Base-by-base conservation (phyloP, 139 green algal genomes). In the Chlorella sp. region DNA sequence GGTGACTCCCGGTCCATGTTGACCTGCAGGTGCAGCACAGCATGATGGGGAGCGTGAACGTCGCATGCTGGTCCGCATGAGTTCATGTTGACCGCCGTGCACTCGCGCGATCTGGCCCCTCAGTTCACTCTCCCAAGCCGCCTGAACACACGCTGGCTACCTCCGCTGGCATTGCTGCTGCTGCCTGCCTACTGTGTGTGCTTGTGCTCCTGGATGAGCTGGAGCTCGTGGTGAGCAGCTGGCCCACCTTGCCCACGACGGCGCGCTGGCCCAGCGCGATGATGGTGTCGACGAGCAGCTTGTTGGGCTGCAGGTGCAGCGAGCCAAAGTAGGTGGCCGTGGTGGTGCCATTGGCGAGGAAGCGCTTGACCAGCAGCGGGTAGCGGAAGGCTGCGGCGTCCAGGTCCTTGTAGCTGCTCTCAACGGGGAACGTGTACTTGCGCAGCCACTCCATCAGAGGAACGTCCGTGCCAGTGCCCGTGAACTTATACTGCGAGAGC, bases 1-100 rank as follows among this genome's bases (percentile, higher is more conserved):
- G 85, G 82, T 0, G 75, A 83, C 67, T 90, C 71, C 26, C 82
- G 78, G 72, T 91, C 82, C 80, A 88, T 87, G 69, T 78, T 83
- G 6, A 86, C 82, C 84, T 88, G 73, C 42, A 55, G 17, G 42
- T 17, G 42, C 10, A 24, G 10, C 10, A 17, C 42, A 55, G 42
- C 10, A 10, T 10, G 10, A 55, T 10, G 17, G 10, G 10, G 42
- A 55, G 42, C 42, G 42, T 55, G 42, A 55, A n/a, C 42, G 17
- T 17, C 10, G 17, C 42, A 55, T 10, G 42, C 42, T 55, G 42
- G 42, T 24, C 42, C 17, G 42, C 42, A 24, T 55, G 42, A 55
- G 42, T 55, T 55, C 42, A 55, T 55, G 42, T 10, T 55, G 10
- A 10, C 42, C 10, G 42, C 17, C 10, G 10, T 17, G 10, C 42